Evolutionary conservation across 805 yeast genomes (phyloP).

Genomic region (Ogataea parapolymorpha): DNA sequence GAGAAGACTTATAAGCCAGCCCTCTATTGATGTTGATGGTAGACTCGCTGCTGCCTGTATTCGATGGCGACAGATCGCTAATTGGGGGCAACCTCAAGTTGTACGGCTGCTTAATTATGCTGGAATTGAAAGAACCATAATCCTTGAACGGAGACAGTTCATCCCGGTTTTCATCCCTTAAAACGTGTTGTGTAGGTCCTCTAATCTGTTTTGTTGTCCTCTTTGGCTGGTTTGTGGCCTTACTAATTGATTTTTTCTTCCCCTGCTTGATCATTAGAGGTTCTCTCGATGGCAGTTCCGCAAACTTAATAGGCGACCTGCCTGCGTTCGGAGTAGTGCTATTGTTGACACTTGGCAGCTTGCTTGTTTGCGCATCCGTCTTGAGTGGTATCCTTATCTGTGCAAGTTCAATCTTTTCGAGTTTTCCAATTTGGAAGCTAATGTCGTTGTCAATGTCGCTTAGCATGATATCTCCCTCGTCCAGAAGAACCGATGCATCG

Average conservation of each 20-base stretch:
- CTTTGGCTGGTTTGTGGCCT: slow-evolving; percentile 14
- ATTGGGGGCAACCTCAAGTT: slow-evolving; percentile 24
- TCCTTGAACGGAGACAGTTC: slow-evolving; percentile 25
- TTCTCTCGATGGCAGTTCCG: slow-evolving; percentile 32
- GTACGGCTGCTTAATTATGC: slow-evolving; percentile 11
- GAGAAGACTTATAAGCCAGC: slow-evolving; percentile 10
- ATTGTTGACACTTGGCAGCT: slow-evolving; percentile 17
- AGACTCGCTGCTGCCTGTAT: slow-evolving; percentile 27
- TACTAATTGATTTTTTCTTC: slow-evolving; percentile 25
- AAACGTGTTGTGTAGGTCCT: background rate
- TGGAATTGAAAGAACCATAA: slow-evolving; percentile 1
- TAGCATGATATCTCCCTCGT: slow-evolving; percentile 19
- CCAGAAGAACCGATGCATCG: slow-evolving; percentile 9
- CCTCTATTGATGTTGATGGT: slow-evolving; percentile 27
- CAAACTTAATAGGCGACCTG: slow-evolving; percentile 33
- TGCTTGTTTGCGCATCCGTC: slow-evolving; percentile 9
- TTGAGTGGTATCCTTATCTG: slow-evolving; percentile 26
- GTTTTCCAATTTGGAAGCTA: slow-evolving; percentile 24
- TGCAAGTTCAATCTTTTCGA: slow-evolving; percentile 30
- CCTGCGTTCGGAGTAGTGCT: slow-evolving; percentile 22
- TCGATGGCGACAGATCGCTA: slow-evolving; percentile 15
- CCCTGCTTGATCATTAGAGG: slow-evolving; percentile 29
- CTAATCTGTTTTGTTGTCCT: slow-evolving; percentile 3
- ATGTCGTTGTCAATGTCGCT: slow-evolving; percentile 27
- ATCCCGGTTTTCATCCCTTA: slow-evolving; percentile 5